Evolutionary conservation across 225 moss, liverwort and hornwort species (phyloP), one percentile per base, ranked within the genome.

Genomic region (Pseudisothecium myosuroides): DNA sequence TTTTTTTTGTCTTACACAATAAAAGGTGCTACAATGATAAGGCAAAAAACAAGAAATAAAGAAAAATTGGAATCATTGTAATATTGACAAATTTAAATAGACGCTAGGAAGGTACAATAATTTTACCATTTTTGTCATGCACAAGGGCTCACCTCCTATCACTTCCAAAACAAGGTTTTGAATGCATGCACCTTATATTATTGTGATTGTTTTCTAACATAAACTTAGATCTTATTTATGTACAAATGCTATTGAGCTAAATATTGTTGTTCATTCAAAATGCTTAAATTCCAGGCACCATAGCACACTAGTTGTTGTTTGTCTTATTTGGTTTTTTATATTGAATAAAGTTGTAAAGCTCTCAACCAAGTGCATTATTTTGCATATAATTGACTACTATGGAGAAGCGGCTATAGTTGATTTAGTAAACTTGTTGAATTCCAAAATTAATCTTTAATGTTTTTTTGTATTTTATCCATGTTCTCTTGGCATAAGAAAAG

Each of bases 401-500:
- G 34, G 1, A 10, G 3, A 63, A 34, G 4, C n/a, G n/a, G n/a
- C 4, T 32, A 6, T 45, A 23, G 5, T 47, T 63, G 16, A 24
- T 47, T 36, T 47, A 6, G 15, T 32, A 4, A 34, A 7, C 8
- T 34, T 13, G 0, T 13, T 50, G 21, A 13, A 20, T 34, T 50
- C 34, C 21, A 50, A 50, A 32, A 23, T 34, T 32, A 9, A 82
- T 16, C 16, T 15, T 34, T 7, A 47, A 50, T 52, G 5, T 47
- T 63, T 3, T 5, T 3, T 64, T 47, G 3, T 34, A 63, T 22
- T 45, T 47, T 6, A 7, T 63, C 23, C 1, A 47, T 17, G 0
- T 34, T 63, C 0, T 49, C 3, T 56, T 1, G 3, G 0, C 1
- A 22, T 4, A 72, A 27, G 4, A 49, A 19, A 76, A 9, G 5